Evolutionary conservation across 306 rosid species (phyloP), one percentile per base, ranked within the genome.

Genomic region (Cicer arietinum): DNA sequence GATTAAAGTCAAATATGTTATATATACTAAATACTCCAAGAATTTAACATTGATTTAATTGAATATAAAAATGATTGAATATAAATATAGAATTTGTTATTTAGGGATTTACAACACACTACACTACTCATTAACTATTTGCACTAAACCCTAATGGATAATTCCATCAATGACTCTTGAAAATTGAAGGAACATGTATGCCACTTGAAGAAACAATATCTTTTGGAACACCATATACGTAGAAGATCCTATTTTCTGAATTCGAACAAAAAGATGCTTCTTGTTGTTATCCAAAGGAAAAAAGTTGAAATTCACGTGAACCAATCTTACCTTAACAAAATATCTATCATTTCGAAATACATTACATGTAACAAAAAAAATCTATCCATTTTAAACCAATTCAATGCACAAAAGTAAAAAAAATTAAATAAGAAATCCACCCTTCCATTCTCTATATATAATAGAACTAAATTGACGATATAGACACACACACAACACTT

Each of bases 181-280:
- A 65, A 35, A 37, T 60, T 52, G 48, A 43, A 51, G 43, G 40
- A 37, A 30, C 72, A 65, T 39, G 63, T 65, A 65, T 39, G 63
- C 9, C 25, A 44, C 45, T 8, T 4, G 35, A 56, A 76, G 42
- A 64, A 45, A 54, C 4, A 43, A 42, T 6, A 48, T 59, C 22
- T 48, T 41, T 41, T 44, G 17, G 20, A 8, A 22, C 25, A 25
- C 22, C 66, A 61, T 37, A 73, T 67, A 5, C 18, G 1, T 5
- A 51, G 39, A 65, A 78, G 52, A 70, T 79, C 46, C 30, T 30
- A 17, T 44, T 64, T 53, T 57, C 65, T 9, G 40, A 46, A 56
- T 81, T 45, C 75, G 70, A 79, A 63, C 85, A 64, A 86, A 84
- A 92, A 82, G 88, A 82, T 39, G 4, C 65, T 81, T 88, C 65